Evolutionary conservation across 177 flowering plant species (phyloP).

Genomic region (Tripterygium wilfordii): DNA sequence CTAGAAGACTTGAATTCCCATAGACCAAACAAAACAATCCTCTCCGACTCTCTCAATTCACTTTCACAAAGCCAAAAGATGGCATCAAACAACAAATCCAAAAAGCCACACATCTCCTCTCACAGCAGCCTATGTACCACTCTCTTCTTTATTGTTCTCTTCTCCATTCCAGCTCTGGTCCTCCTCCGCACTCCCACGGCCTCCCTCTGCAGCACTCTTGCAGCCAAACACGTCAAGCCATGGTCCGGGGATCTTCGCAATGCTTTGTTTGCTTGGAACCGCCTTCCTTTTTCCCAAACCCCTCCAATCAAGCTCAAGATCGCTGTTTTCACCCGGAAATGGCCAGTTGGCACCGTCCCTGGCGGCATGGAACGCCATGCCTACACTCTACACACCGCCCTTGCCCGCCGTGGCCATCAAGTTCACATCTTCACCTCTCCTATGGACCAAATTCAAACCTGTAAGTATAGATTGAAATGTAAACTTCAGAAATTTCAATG

Average conservation of each 20-base stretch:
- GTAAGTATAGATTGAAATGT: too few relatives aligned
- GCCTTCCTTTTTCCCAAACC: slow-evolving; percentile 29
- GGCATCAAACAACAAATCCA: slow-evolving; percentile 36
- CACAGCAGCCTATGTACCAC: slow-evolving; percentile 39
- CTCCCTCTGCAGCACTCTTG: slow-evolving; percentile 21
- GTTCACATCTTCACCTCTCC: slow-evolving; percentile 80
- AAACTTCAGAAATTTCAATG: too few relatives aligned
- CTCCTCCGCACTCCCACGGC: slow-evolving; percentile 46
- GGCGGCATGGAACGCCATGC: slow-evolving; percentile 99
- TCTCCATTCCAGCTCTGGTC: slow-evolving; percentile 54
- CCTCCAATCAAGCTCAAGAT: slow-evolving; percentile 41
- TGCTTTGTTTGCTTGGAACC: slow-evolving; percentile 81
- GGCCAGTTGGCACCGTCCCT: slow-evolving; percentile 61
- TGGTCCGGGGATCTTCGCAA: slow-evolving; percentile 78
- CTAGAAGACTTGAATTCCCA: neutral
- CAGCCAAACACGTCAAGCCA: slow-evolving; percentile 4
- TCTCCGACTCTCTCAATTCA: slow-evolving; percentile 3
- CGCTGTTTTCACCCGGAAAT: slow-evolving; percentile 83
- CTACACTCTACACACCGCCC: slow-evolving; percentile 51
- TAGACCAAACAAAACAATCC: neutral
- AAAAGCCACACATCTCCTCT: slow-evolving; percentile 22
- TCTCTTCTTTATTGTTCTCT: slow-evolving; percentile 59
- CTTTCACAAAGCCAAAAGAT: slow-evolving; percentile 3
- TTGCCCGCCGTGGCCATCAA: slow-evolving; percentile 61
- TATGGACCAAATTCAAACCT: neutral